Evolutionary conservation across 257 asterid genomes (phyloP), one percentile per base, ranked within the genome.

Genomic region (Penstemon newberryi): DNA sequence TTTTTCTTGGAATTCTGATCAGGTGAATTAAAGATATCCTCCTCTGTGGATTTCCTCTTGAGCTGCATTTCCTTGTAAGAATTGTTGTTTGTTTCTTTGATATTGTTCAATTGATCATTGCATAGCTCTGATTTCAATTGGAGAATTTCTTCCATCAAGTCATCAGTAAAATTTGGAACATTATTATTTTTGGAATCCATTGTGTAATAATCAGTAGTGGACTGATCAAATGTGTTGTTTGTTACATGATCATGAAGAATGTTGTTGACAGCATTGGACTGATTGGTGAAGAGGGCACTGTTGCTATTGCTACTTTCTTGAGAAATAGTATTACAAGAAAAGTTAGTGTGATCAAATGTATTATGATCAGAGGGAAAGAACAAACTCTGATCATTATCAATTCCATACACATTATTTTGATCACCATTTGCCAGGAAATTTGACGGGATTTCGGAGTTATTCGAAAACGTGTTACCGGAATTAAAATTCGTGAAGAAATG

Each of bases 251-350:
- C 60, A 33, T 60, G 44, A 40, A 67, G 38, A 25, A 25, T 25
- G 33, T 25, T 25, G 13, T 71, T 65, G 33, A 38, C 52, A 36
- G 56, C 72, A 73, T 59, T 56, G 12, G 56, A 36, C 8, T 70
- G 56, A 47, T 43, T 63, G 33, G 70, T 39, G 45, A 77, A 67
- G 66, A 47, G 54, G 67, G 68, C 53, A 12, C 60, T 44, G 44
- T 76, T 74, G 69, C 75, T 73, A 37, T 67, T 59, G 87, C 86
- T 79, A 52, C 86, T 85, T 55, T 83, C 92, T 79, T 83, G 91
- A 70, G 92, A 82, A 60, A 74, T 56, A 0, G 33, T 25, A 25
- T 25, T 25, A 59, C 67, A 75, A 12, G 69, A 73, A 25, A 80
- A 79, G 63, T 70, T 73, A 60, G 62, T 11, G 33, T 1, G 33